phyloP scores from a whole-genome alignment of 2,329 filamentous ascomycete species.

The Neofusicoccum sp. region DNA sequence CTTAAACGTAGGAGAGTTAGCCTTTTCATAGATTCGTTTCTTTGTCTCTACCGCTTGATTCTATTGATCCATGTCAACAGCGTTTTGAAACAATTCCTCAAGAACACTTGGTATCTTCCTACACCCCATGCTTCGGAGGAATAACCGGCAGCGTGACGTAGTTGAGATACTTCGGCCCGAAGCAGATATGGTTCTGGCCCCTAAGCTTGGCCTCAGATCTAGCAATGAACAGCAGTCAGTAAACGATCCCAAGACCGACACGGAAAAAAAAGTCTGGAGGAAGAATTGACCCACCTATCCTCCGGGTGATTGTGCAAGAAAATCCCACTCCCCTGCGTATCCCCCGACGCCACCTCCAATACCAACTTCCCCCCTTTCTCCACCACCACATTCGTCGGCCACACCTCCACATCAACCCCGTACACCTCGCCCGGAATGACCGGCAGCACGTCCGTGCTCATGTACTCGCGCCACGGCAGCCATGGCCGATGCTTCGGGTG shows the following conservation, averaged over 20 bases:
- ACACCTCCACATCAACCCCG: slow-evolving; percentile 60
- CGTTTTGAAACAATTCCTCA: background rate
- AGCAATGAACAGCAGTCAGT: background rate
- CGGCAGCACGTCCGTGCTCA: slow-evolving; percentile 54
- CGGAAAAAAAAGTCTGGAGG: background rate
- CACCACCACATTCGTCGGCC: slow-evolving; percentile 62
- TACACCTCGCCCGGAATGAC: slow-evolving; percentile 59
- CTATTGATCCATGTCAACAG: background rate
- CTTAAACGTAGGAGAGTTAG: no score
- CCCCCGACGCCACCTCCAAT: slow-evolving; percentile 53
- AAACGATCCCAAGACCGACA: background rate
- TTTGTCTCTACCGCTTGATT: background rate
- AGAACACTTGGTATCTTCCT: background rate
- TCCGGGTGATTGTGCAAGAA: slow-evolving; percentile 54
- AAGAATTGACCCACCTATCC: slow-evolving; percentile 43
- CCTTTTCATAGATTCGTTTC: no score
- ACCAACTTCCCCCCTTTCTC: slow-evolving; percentile 54
- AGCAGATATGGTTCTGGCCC: slow-evolving; percentile 55
- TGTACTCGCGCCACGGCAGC: slow-evolving; percentile 60
- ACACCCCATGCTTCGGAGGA: slow-evolving; percentile 36
- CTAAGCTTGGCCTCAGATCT: slow-evolving; percentile 43
- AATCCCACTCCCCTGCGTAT: slow-evolving; percentile 60
- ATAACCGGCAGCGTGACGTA: slow-evolving; percentile 56
- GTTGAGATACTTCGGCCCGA: slow-evolving; percentile 50
- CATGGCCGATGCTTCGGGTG: slow-evolving; percentile 54